phyloP scores from a whole-genome alignment of 179 eudicot genomes.

The Silene noctiflora region DNA sequence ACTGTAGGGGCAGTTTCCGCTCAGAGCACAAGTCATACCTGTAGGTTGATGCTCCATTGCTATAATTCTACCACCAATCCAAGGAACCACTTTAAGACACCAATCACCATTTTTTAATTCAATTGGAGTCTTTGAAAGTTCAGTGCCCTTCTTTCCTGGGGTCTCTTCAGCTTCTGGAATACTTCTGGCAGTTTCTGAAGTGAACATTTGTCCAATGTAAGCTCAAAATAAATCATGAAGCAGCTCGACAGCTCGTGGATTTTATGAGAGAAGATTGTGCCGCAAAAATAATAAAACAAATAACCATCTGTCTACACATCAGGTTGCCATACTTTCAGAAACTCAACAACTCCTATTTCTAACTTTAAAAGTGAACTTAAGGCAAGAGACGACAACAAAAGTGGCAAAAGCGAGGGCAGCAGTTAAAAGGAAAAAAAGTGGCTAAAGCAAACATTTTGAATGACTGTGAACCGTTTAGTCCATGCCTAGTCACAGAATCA shows the following conservation, averaged over 20 bases:
- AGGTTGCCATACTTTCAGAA: conserved; percentile 2
- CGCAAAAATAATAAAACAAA: neutral
- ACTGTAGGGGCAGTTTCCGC: conserved; percentile 2
- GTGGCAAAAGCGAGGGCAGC: neutral
- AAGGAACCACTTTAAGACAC: conserved; percentile 89
- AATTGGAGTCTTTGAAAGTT: conserved; percentile 71
- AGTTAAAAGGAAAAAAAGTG: neutral
- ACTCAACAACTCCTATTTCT: neutral
- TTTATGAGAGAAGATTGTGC: neutral
- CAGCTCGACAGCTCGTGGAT: neutral
- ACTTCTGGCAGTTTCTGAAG: conserved; percentile 68
- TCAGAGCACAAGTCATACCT: conserved; percentile 43
- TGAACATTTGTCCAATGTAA: conserved; percentile 17
- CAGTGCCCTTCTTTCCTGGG: conserved; percentile 65
- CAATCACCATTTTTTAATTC: conserved; percentile 80
- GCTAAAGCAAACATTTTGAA: neutral
- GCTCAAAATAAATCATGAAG: conserved; percentile 5
- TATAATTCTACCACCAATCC: conserved; percentile 97
- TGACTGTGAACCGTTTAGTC: neutral
- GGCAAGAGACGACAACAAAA: neutral
- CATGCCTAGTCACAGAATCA: conserved; percentile 8
- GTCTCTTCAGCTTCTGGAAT: conserved; percentile 66
- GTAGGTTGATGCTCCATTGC: conserved; percentile 95
- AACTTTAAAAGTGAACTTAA: neutral
- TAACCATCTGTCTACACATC: neutral